phyloP scores from a whole-genome alignment of 2,329 filamentous ascomycete species.

The Colletotrichum tanaceti region DNA sequence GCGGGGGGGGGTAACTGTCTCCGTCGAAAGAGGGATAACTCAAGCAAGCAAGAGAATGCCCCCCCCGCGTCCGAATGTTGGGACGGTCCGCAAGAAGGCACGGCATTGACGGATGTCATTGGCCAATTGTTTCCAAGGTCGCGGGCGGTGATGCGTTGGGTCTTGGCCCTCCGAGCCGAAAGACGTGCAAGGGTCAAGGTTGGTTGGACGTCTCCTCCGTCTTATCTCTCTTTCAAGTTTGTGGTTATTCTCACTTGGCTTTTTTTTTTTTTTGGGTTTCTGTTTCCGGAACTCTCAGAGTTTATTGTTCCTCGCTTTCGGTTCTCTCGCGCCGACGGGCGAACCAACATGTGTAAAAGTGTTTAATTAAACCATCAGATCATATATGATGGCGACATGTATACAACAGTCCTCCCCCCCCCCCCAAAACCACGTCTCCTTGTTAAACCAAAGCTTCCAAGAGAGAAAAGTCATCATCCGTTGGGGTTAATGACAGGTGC shows the following conservation, averaged over 20 bases:
- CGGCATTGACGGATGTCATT: not conserved
- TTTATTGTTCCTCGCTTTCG: not conserved
- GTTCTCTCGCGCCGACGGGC: not conserved
- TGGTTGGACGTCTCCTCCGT: not conserved
- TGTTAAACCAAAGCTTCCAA: not conserved
- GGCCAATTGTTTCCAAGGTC: not conserved
- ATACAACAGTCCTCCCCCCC: no score
- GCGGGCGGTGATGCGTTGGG: not conserved
- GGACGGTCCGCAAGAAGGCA: slow-evolving; percentile 4
- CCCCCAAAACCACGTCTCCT: no score
- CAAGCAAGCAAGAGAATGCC: no score
- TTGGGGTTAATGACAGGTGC: not conserved
- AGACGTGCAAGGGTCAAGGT: no score
- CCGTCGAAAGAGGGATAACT: no score
- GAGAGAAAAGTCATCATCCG: not conserved
- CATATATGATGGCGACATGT: not conserved
- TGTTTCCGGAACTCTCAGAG: no score
- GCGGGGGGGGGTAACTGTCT: no score
- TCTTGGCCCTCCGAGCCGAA: not conserved
- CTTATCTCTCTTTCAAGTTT: not conserved
- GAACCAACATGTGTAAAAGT: not conserved
- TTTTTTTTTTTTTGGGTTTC: no score
- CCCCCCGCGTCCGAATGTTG: not conserved
- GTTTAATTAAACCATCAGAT: no score
- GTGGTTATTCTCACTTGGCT: not conserved